These are phyloP conservation scores for Claviceps spartinae DNA, from an alignment of 2,329 filamentous ascomycete species.

Conservation along the genomic window DNA sequence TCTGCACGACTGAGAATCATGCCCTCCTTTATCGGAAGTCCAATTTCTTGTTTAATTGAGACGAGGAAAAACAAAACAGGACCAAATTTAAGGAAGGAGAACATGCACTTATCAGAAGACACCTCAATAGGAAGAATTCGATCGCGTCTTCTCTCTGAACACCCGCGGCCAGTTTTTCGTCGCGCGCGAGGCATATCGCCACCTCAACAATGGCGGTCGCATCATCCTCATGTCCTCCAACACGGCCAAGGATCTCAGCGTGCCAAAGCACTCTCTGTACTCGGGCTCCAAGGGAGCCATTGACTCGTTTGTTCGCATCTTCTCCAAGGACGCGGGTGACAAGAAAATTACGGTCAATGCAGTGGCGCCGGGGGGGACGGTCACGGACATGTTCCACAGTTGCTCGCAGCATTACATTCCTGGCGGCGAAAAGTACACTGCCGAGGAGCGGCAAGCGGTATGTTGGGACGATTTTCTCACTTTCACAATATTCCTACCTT, in stretches of 20 bases:
- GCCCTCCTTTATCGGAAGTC: neutral
- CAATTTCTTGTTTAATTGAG: neutral
- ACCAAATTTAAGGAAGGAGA: neutral
- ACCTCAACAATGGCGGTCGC: slow-evolving; percentile 53
- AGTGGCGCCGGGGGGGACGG: slow-evolving; percentile 53
- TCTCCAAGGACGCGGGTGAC: slow-evolving; percentile 57
- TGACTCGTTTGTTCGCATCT: slow-evolving; percentile 62
- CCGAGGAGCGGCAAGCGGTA: slow-evolving; percentile 42
- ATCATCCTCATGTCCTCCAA: slow-evolving; percentile 64
- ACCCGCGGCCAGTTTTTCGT: slow-evolving; percentile 60
- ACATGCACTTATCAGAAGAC: neutral
- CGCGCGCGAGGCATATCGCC: slow-evolving; percentile 54
- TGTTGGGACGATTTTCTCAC: neutral
- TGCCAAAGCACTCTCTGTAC: slow-evolving; percentile 61
- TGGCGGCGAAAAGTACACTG: slow-evolving; percentile 36
- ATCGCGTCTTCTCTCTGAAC: slow-evolving; percentile 57
- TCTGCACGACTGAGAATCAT: neutral
- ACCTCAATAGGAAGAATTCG: slow-evolving; percentile 47
- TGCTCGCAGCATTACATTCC: slow-evolving; percentile 38
- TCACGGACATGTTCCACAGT: slow-evolving; percentile 46
- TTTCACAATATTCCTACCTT: too few species aligned
- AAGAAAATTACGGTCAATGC: slow-evolving; percentile 55
- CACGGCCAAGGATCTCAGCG: slow-evolving; percentile 51
- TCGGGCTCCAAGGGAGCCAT: slow-evolving; percentile 64
- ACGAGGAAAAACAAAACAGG: neutral